These are phyloP conservation scores for Friedmanniomyces simplex DNA, from an alignment of 495 filamentous ascomycete species.

Conservation along the genomic window DNA sequence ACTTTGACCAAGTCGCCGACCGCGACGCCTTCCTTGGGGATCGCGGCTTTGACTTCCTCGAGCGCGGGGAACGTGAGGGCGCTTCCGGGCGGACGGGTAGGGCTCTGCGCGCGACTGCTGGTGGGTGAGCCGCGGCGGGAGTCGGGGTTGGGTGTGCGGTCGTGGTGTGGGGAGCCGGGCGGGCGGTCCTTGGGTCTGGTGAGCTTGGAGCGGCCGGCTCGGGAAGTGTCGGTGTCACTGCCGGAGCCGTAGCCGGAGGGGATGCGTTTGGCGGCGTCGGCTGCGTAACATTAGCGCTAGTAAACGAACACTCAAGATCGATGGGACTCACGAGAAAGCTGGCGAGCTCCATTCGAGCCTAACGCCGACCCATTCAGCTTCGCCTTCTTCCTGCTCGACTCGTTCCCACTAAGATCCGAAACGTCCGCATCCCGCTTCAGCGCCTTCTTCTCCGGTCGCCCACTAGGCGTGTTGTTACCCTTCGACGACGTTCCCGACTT, in stretches of 20 bases:
- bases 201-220: constrained; percentile 58
- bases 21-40: constrained; percentile 57
- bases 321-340: constrained; percentile 36
- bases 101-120: constrained; percentile 36
- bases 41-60: constrained; percentile 59
- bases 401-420: constrained; percentile 84
- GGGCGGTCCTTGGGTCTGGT: constrained; percentile 44
- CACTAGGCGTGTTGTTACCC: constrained; percentile 65
- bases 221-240: constrained; percentile 76
- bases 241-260: constrained; percentile 47
- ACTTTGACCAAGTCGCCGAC: constrained; percentile 50
- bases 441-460: constrained; percentile 50
- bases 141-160: constrained; percentile 29
- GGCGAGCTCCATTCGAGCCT: constrained; percentile 40
- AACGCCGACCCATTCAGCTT: constrained; percentile 34
- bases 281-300: neutral
- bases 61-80: constrained; percentile 36
- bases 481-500: constrained; percentile 39
- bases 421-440: constrained; percentile 75
- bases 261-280: constrained; percentile 34
- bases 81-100: constrained; percentile 1
- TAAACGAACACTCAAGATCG: constrained; percentile 12
- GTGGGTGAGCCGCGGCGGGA: constrained; percentile 45
- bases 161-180: constrained; percentile 31
- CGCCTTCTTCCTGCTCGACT: constrained; percentile 86